phyloP scores from a whole-genome alignment of 805 yeast species.

The Sugiyamaella lignohabitans region DNA sequence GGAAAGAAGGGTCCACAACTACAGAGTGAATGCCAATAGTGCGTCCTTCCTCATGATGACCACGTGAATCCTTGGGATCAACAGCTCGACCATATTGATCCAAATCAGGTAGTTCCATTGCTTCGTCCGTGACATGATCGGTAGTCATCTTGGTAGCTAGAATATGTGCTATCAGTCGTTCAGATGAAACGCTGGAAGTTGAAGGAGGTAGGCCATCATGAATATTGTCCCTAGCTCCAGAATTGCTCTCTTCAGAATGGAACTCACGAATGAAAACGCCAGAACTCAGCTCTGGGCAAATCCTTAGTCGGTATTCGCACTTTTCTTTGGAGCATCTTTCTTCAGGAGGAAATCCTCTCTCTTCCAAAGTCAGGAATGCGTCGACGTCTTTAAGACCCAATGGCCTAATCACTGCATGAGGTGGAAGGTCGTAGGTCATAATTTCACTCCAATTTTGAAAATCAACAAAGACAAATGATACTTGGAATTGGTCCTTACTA shows the following conservation, averaged over 20 bases:
- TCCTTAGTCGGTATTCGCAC: conserved; percentile 59
- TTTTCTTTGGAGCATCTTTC: conserved; percentile 67
- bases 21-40: conserved; percentile 77
- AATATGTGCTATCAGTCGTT: conserved; percentile 71
- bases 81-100: conserved; percentile 22
- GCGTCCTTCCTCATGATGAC: conserved; percentile 71
- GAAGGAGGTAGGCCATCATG: conserved; percentile 26
- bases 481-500: too few relatives aligned
- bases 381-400: conserved; percentile 66
- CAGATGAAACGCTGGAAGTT: conserved; percentile 31
- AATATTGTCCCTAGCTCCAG: conserved; percentile 29
- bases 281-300: conserved; percentile 85
- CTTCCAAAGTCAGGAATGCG: conserved; percentile 56
- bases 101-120: conserved; percentile 55
- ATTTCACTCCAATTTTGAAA: not conserved
- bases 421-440: conserved; percentile 36
- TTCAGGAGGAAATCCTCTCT: conserved; percentile 56
- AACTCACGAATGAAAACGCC: conserved; percentile 80
- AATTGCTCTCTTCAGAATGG: conserved; percentile 28
- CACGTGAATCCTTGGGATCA: conserved; percentile 32
- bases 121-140: conserved; percentile 45
- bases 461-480: too few relatives aligned
- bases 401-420: conserved; percentile 67
- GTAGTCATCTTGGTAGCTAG: conserved; percentile 61
- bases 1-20: conserved; percentile 69